Evolutionary conservation across 129 eudicot species (phyloP).

Genomic region (Helianthus tuberosus): DNA sequence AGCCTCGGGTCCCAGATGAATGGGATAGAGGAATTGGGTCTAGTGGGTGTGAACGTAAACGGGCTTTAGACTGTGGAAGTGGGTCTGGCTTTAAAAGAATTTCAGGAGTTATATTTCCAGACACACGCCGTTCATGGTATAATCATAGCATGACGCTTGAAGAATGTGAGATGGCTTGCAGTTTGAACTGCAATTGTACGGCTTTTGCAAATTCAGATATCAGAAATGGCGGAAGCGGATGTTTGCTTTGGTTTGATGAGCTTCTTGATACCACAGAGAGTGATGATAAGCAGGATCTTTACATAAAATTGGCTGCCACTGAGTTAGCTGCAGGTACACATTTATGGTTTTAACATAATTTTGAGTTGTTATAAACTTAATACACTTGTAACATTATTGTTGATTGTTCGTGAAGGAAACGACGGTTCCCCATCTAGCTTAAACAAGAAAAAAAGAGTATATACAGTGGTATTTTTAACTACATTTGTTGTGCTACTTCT

Average conservation of each 20-base stretch:
- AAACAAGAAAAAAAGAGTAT: too few relatives aligned
- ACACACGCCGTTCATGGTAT: slow-evolving; percentile 28
- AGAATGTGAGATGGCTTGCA: slow-evolving; percentile 49
- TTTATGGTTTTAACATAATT: background rate
- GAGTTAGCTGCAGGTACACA: slow-evolving; percentile 41
- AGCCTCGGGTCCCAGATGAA: slow-evolving; percentile 38
- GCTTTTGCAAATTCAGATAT: slow-evolving; percentile 44
- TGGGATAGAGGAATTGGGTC: slow-evolving; percentile 52
- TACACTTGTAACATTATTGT: background rate
- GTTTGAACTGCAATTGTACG: slow-evolving; percentile 45
- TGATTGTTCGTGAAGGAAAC: too few relatives aligned
- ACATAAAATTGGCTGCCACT: slow-evolving; percentile 30
- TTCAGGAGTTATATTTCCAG: slow-evolving; percentile 42
- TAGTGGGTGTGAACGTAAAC: slow-evolving; percentile 47
- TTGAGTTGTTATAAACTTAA: background rate
- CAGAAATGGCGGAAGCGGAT: slow-evolving; percentile 47
- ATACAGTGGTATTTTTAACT: too few relatives aligned
- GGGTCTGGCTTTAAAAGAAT: slow-evolving; percentile 42
- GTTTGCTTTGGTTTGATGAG: slow-evolving; percentile 55
- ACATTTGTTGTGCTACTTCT: too few relatives aligned
- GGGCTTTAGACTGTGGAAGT: slow-evolving; percentile 30
- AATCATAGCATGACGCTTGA: slow-evolving; percentile 35
- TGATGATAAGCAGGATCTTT: slow-evolving; percentile 26
- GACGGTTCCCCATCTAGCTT: too few relatives aligned
- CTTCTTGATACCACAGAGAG: slow-evolving; percentile 38